These are phyloP conservation scores for Cokeromyces recurvatus DNA, from an alignment of 371 early-diverging fungal genomes.

Conservation along the genomic window DNA sequence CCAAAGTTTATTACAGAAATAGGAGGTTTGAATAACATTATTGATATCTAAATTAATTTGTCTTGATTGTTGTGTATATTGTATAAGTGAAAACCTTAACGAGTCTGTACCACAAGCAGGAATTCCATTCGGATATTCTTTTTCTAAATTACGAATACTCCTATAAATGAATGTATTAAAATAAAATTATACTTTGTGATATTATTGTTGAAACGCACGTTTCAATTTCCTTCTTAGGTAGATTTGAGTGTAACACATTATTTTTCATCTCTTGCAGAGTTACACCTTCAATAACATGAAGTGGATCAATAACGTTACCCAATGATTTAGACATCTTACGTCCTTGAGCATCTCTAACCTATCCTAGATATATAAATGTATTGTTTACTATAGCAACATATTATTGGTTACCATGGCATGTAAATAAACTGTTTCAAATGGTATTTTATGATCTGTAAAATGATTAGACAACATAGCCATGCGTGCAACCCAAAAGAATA, in stretches of 20 bases:
- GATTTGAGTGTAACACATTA: conserved; percentile 69
- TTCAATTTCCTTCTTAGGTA: conserved; percentile 79
- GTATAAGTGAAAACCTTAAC: conserved; percentile 84
- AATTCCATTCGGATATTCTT: conserved; percentile 95
- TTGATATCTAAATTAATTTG: conserved; percentile 97
- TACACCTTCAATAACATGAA: conserved; percentile 92
- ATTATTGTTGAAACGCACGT: conserved; percentile 29
- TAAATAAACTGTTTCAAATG: conserved; percentile 78
- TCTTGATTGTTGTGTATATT: conserved; percentile 82
- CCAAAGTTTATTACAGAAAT: conserved; percentile 99
- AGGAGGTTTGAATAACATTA: conserved; percentile 88
- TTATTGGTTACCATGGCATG: conserved; percentile 67
- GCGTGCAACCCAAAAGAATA: conserved; percentile 99
- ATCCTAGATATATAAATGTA: neutral
- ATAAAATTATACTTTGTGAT: no score
- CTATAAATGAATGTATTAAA: conserved; percentile 32
- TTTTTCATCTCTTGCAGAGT: conserved; percentile 63
- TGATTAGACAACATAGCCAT: conserved; percentile 98
- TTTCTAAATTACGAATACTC: conserved; percentile 60
- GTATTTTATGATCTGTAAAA: conserved; percentile 74
- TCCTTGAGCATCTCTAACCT: conserved; percentile 94
- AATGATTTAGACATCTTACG: conserved; percentile 98
- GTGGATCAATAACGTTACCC: conserved; percentile 98
- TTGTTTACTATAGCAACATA: no score
- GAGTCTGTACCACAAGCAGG: conserved; percentile 97